These are phyloP conservation scores for Penicillium sp. DNA, from an alignment of 2,329 filamentous ascomycete species.

Conservation along the genomic window DNA sequence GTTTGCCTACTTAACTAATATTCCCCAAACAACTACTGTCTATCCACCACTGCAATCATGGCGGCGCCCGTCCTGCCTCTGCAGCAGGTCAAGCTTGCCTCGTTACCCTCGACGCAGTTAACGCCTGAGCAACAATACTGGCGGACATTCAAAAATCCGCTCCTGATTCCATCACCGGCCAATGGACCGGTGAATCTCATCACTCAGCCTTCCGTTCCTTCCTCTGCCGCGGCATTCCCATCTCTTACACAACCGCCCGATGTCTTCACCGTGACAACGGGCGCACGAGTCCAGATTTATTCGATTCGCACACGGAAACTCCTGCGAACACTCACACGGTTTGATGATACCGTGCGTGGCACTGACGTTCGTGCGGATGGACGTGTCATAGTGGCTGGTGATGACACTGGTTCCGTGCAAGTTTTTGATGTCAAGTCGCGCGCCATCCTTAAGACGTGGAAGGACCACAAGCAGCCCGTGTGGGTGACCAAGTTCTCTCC, in stretches of 20 bases:
- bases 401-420: slow-evolving; percentile 88
- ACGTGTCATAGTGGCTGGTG: slow-evolving; percentile 82
- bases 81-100: slow-evolving; percentile 76
- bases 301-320: slow-evolving; percentile 88
- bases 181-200: slow-evolving; percentile 89
- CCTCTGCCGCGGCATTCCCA: slow-evolving; percentile 41
- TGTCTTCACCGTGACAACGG: slow-evolving; percentile 88
- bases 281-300: slow-evolving; percentile 89
- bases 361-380: slow-evolving; percentile 88
- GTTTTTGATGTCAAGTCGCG: slow-evolving; percentile 89
- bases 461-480: slow-evolving; percentile 87
- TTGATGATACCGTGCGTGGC: slow-evolving; percentile 85
- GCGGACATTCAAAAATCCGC: slow-evolving; percentile 89
- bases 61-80: slow-evolving; percentile 81
- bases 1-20: slow-evolving; percentile 2
- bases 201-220: slow-evolving; percentile 61
- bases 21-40: background rate
- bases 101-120: slow-evolving; percentile 70
- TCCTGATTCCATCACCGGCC: slow-evolving; percentile 85
- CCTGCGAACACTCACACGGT: slow-evolving; percentile 89
- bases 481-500: slow-evolving; percentile 93
- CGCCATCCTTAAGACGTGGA: slow-evolving; percentile 93
- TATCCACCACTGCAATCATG: slow-evolving; percentile 53
- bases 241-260: slow-evolving; percentile 49
- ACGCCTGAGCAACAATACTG: slow-evolving; percentile 96